Evolutionary conservation across 1,284 basidiomycete genomes (phyloP).

Genomic region (Ceratobasidium papillatum): DNA sequence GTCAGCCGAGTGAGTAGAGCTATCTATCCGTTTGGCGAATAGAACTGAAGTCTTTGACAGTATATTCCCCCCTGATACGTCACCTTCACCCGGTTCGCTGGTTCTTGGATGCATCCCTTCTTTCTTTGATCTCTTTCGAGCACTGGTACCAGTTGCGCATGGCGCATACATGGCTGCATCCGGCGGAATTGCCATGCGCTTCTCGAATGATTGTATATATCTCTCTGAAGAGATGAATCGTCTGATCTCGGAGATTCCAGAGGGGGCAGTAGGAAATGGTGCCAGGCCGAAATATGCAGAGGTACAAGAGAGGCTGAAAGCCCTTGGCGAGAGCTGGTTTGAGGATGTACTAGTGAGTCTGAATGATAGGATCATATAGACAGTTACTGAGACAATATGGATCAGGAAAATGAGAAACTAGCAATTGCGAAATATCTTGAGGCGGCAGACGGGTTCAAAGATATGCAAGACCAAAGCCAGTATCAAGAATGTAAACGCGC

Average conservation of each 20-base stretch:
- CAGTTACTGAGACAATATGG: not conserved
- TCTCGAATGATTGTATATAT: conserved; percentile 87
- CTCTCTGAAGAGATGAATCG: conserved; percentile 57
- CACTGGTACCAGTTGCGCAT: conserved; percentile 79
- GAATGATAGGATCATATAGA: conserved; percentile 6
- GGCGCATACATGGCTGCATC: conserved; percentile 61
- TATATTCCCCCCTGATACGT: conserved; percentile 34
- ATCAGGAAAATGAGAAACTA: conserved; percentile 59
- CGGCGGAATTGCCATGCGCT: conserved; percentile 74
- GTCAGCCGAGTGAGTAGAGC: conserved; percentile 47
- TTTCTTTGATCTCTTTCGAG: conserved; percentile 82
- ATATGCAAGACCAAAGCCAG: conserved; percentile 76
- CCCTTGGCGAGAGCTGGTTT: conserved; percentile 71
- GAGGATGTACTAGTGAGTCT: conserved; percentile 69
- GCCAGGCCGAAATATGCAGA: conserved; percentile 62
- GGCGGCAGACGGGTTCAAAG: conserved; percentile 74
- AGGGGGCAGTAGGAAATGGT: conserved; percentile 47
- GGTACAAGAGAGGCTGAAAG: conserved; percentile 58
- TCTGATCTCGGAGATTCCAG: conserved; percentile 57
- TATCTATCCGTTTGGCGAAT: not conserved
- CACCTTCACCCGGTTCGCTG: conserved; percentile 43
- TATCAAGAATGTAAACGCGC: conserved; percentile 81
- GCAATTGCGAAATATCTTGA: conserved; percentile 60
- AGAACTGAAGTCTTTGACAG: not conserved
- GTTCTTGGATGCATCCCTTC: conserved; percentile 69